Base-by-base conservation (phyloP, 2,329 filamentous ascomycete species). In the Colletotrichum spaethianum region DNA sequence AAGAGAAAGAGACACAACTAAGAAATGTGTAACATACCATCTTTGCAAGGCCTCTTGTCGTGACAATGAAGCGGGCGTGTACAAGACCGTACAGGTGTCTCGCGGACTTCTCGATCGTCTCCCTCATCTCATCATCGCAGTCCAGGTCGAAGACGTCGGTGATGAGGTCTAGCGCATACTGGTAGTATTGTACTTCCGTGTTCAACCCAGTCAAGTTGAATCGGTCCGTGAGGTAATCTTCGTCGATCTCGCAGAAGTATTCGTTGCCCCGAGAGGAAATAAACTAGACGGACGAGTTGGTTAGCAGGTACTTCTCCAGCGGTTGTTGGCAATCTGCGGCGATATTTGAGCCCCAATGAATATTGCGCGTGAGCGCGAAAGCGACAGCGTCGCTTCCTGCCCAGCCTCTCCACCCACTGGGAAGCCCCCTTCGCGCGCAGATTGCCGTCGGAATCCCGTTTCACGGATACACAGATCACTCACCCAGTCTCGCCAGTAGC, bases 401-500 rank as follows among this genome's bases (percentile, higher is more conserved):
- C 40, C 38, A 36, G 26, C 26, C 5, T 26, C 28, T 33, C 7
- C 20, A 14, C 28, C 42, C 12, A 9, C 3, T 26, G 20, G 23
- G 33, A 6, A 36, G 44, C 12, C 31, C 31, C 31, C 42, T 48
- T 62, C 14, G 46, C 9, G 23, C 46, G 46, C 46, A 52, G 33
- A 52, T 31, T 26, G 36, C 26, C 14, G 23, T 42, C 23, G 16
- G 14, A 31, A 9, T 14, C 8, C 6, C 23, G 8, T 50, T 5
- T 36, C 20, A 9, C n/a, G 2, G 5, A 56, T 38, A n/a, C 6
- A 23, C 11, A 56, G 6, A 9, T 3, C 7, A 92, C 94, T 86
- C 87, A 98, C 96, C 96, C 96, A 99, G 85, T 99, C 96, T 82
- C 96, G 89, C 96, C 96, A 99, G 83, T 98, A 99, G 84, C 95